phyloP scores from a whole-genome alignment of 2,329 filamentous ascomycete genomes.

The Geosmithia flava region DNA sequence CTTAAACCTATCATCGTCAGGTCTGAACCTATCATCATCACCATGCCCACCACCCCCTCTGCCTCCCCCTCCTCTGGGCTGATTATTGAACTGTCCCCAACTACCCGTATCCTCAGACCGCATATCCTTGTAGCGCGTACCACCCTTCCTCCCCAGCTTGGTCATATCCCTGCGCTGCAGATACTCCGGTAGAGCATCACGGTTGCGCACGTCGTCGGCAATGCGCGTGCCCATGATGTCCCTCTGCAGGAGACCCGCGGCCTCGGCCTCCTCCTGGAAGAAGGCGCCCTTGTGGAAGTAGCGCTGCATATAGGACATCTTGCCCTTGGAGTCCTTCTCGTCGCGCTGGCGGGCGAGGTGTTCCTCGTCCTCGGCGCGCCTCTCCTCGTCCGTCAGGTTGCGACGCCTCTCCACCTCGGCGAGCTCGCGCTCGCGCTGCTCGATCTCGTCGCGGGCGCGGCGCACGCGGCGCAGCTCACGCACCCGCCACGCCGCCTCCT shows the following conservation, averaged over 20 bases:
- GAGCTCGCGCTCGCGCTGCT: conserved; percentile 69
- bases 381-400: conserved; percentile 77
- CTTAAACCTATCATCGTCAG: conserved; percentile 42
- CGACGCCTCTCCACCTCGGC: conserved; percentile 82
- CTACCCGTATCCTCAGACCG: conserved; percentile 80
- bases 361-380: conserved; percentile 71
- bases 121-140: conserved; percentile 81
- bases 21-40: conserved; percentile 55
- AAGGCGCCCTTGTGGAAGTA: conserved; percentile 97
- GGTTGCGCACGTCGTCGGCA: conserved; percentile 70
- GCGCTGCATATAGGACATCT: conserved; percentile 85
- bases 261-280: conserved; percentile 70
- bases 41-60: conserved; percentile 22
- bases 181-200: conserved; percentile 76
- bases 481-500: conserved; percentile 87
- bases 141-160: conserved; percentile 82
- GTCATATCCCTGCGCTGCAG: conserved; percentile 91
- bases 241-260: conserved; percentile 62
- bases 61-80: not conserved
- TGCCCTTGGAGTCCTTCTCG: conserved; percentile 65
- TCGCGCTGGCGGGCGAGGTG: conserved; percentile 68
- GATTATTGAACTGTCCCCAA: conserved; percentile 58
- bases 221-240: conserved; percentile 80
- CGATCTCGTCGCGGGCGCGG: conserved; percentile 74
- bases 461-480: conserved; percentile 83